A percentile compares a stretch with the other conserved stretches of the same genome.
phyloP scores from a whole-genome alignment of 1,139 yeast species.

The Magnusiomyces fungicola region DNA sequence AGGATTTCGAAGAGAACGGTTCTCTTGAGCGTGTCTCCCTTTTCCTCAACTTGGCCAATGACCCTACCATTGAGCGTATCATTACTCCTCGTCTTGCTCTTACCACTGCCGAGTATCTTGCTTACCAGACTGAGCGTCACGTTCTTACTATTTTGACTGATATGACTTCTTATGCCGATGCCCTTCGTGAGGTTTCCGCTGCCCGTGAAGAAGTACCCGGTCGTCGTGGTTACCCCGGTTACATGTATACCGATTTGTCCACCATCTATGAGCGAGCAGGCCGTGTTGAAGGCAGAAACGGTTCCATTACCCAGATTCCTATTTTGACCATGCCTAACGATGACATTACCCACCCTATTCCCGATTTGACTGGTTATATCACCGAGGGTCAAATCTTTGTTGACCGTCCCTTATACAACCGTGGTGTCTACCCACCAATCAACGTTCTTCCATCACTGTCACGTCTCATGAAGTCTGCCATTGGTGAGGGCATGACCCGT shows the following conservation, averaged over 20 bases:
- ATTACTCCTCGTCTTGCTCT: slow-evolving; percentile 99
- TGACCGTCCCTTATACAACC: slow-evolving; percentile 92
- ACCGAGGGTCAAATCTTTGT: slow-evolving; percentile 98
- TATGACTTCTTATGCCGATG: slow-evolving; percentile 99
- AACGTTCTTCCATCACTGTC: slow-evolving; percentile 95
- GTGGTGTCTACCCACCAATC: slow-evolving; percentile 98
- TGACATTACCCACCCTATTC: slow-evolving; percentile 99
- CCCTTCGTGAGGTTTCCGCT: slow-evolving; percentile 98
- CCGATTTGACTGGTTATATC: slow-evolving; percentile 98
- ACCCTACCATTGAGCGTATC: slow-evolving; percentile 98
- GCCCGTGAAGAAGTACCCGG: slow-evolving; percentile 99
- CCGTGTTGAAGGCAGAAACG: slow-evolving; percentile 99
- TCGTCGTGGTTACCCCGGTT: slow-evolving; percentile 99
- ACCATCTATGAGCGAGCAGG: slow-evolving; percentile 99
- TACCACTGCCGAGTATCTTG: slow-evolving; percentile 97
- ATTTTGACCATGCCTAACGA: slow-evolving; percentile 99
- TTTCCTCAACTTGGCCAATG: slow-evolving; percentile 95
- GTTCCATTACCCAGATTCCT: slow-evolving; percentile 98
- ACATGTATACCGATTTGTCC: slow-evolving; percentile 98
- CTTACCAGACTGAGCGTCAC: slow-evolving; percentile 98
- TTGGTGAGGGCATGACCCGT: slow-evolving; percentile 99
- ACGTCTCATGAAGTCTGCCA: slow-evolving; percentile 98
- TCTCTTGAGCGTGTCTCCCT: slow-evolving; percentile 95
- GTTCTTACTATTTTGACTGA: slow-evolving; percentile 96
- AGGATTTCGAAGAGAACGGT: slow-evolving; percentile 98